These are phyloP conservation scores for Brassica napus DNA, from an alignment of 345 rosid genomes.

Conservation along the genomic window Da-Ae NC_063446.1:2768001-2768500, in stretches of 20 bases:
- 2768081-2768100: constrained; percentile 53
- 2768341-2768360: constrained; percentile 44
- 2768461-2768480: too few relatives aligned
- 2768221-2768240: constrained; percentile 40
- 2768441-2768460: constrained; percentile 9
- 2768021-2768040: constrained; percentile 42
- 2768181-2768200: constrained; percentile 69
- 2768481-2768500: too few relatives aligned
- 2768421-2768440: background rate
- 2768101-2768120: constrained; percentile 39
- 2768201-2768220: constrained; percentile 60
- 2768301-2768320: constrained; percentile 36
- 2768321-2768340: constrained; percentile 37
- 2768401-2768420: constrained; percentile 48
- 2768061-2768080: constrained; percentile 44
- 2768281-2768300: constrained; percentile 55
- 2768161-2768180: constrained; percentile 81
- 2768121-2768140: constrained; percentile 51
- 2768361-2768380: constrained; percentile 57
- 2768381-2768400: constrained; percentile 37
- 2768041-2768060: constrained; percentile 29
- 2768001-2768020: constrained; percentile 44
- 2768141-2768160: constrained; percentile 41
- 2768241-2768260: constrained; percentile 49
- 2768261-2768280: constrained; percentile 58